Conservation (phyloP, 1,284 basidiomycete genomes). For the Xerocomus amazonicus region DNA sequence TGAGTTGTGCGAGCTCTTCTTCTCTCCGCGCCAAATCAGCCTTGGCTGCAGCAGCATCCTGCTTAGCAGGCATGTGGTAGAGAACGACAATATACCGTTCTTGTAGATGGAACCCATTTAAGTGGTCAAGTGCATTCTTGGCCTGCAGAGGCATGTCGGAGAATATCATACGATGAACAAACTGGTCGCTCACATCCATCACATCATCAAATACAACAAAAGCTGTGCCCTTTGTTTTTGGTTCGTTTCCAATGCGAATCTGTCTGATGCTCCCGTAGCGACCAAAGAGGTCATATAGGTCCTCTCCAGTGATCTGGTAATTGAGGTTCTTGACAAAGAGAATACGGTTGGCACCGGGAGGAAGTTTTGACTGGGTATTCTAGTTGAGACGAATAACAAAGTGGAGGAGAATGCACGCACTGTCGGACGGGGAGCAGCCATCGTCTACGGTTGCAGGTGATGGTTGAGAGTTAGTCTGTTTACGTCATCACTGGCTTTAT, state of each 20-base stretch:
- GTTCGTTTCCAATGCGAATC: constrained; percentile 88
- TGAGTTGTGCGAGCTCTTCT: constrained; percentile 84
- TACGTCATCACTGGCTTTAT: constrained; percentile 20
- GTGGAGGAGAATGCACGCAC: constrained; percentile 37
- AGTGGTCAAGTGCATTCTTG: constrained; percentile 92
- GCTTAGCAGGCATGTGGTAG: constrained; percentile 96
- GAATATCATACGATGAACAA: not conserved
- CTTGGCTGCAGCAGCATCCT: constrained; percentile 89
- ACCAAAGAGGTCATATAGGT: constrained; percentile 96
- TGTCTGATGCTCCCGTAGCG: constrained; percentile 97
- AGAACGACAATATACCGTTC: constrained; percentile 97
- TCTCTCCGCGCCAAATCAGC: constrained; percentile 91
- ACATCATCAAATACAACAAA: constrained; percentile 92
- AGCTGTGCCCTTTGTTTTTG: constrained; percentile 93
- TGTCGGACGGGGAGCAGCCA: constrained; percentile 64
- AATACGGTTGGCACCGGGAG: constrained; percentile 81
- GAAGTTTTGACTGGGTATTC: constrained; percentile 63
- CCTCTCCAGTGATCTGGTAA: constrained; percentile 92
- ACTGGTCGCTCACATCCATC: constrained; percentile 68
- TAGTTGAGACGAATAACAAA: constrained; percentile 1
- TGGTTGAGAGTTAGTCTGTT: constrained; percentile 10
- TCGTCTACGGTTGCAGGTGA: constrained; percentile 25
- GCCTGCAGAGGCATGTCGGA: constrained; percentile 49
- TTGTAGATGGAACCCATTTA: constrained; percentile 98
- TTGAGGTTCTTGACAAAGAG: constrained; percentile 89